Evolutionary conservation across 768 basidiomycete genomes (phyloP).

Genomic region (Kwoniella sp.): DNA sequence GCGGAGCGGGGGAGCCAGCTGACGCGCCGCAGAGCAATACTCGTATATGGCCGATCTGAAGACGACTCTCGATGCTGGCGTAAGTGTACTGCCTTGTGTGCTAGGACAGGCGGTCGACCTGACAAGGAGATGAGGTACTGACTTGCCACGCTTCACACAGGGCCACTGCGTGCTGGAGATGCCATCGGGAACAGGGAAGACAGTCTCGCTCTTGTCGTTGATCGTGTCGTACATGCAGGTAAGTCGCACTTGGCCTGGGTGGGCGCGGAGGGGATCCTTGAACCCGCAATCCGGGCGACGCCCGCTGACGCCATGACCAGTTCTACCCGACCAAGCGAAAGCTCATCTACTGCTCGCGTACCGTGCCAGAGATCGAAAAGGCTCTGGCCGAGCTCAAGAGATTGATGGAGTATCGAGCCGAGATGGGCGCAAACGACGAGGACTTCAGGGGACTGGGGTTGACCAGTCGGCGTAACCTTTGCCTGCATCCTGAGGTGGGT

Average conservation of each 20-base stretch:
- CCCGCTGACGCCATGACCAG: too few species aligned
- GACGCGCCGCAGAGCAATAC: constrained; percentile 73
- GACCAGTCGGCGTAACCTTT: constrained; percentile 93
- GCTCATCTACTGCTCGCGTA: constrained; percentile 97
- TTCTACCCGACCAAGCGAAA: constrained; percentile 89
- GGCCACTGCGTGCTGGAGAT: constrained; percentile 99
- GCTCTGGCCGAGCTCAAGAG: constrained; percentile 91
- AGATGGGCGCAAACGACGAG: constrained; percentile 62
- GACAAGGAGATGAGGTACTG: not conserved
- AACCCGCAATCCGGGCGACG: too few species aligned
- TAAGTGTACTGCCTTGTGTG: constrained; percentile 47
- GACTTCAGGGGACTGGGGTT: constrained; percentile 83
- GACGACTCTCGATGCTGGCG: constrained; percentile 88
- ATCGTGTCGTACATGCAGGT: constrained; percentile 99
- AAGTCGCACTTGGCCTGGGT: constrained; percentile 23
- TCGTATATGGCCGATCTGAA: constrained; percentile 99
- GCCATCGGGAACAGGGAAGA: constrained; percentile 99
- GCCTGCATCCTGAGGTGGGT: constrained; percentile 83
- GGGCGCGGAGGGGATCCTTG: too few species aligned
- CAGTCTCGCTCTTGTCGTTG: constrained; percentile 86
- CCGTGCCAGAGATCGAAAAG: constrained; percentile 98
- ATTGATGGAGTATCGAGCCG: constrained; percentile 81
- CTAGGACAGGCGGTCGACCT: not conserved
- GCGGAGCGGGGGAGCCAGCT: constrained; percentile 1
- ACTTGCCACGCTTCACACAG: constrained; percentile 52